phyloP scores from a whole-genome alignment of 495 filamentous ascomycete genomes.

The Penicillium cataractarum region DNA sequence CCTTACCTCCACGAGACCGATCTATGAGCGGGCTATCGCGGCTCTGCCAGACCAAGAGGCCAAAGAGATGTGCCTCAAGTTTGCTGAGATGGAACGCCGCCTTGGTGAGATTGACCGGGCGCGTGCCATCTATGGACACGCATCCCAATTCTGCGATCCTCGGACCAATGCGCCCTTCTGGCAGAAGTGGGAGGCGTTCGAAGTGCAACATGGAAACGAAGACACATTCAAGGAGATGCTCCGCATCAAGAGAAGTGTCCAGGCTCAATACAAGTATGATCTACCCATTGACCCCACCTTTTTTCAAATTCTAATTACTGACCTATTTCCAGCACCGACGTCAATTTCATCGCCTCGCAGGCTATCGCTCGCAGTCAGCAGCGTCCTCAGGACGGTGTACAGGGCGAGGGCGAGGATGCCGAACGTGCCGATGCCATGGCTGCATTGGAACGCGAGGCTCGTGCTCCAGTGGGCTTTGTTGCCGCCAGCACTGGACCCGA shows the following conservation, averaged over 20 bases:
- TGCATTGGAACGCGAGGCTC: conserved; percentile 83
- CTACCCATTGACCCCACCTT: not conserved
- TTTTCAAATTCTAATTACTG: too few relatives aligned
- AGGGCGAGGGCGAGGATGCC: conserved; percentile 49
- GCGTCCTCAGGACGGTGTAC: conserved; percentile 48
- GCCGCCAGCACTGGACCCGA: conserved; percentile 80
- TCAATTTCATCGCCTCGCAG: conserved; percentile 97
- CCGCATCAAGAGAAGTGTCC: conserved; percentile 93
- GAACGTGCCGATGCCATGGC: conserved; percentile 85
- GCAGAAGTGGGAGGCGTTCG: conserved; percentile 96
- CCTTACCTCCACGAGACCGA: conserved; percentile 89
- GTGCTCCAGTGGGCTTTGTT: conserved; percentile 90
- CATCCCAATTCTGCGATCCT: conserved; percentile 96
- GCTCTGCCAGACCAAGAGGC: conserved; percentile 93
- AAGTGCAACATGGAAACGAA: conserved; percentile 97
- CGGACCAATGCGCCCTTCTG: conserved; percentile 88
- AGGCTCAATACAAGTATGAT: conserved; percentile 88
- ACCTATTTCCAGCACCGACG: conserved; percentile 69
- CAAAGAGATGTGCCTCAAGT: conserved; percentile 97
- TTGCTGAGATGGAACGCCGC: conserved; percentile 96
- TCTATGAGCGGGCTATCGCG: conserved; percentile 94
- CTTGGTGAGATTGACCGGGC: conserved; percentile 97
- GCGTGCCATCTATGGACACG: conserved; percentile 93
- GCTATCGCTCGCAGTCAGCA: conserved; percentile 82
- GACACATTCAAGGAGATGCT: conserved; percentile 99